Base-by-base conservation (phyloP, 202 grass and related monocot genomes). In the Panicum hallii region DNA sequence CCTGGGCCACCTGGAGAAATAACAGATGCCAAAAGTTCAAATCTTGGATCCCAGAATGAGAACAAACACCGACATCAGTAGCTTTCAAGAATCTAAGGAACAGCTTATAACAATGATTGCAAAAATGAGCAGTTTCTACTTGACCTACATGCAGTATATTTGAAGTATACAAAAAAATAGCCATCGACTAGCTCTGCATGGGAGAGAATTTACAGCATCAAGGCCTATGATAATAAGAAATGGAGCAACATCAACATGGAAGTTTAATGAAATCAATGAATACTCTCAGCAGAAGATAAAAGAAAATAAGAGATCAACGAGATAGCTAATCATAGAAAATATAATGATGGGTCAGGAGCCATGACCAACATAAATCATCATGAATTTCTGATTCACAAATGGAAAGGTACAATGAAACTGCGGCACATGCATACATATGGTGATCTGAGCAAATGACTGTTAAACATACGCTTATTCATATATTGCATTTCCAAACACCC, bases 1-100 rank as follows among this genome's bases (percentile, higher is more conserved):
- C 93, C 79, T 89, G 88, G 32, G 86, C 90, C 5, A 95, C 93
- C 90, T 95, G 88, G 26, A 78, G 42, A 75, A 90, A 46, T 3
- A 2, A 65, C 57, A 74, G 47, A 84, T 17, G 68, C n/a, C 42
- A 73, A 9, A 60, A 42, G 36, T 76, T 19, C 7, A 49, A 36
- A 64, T 66, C 26, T 64, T 8, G 65, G 17, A 19, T 70, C 60
- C 15, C 1, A 62, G 60, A 76, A 58, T 20, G 63, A 91, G 22
- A 53, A 80, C 3, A 79, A 68, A 83, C 53, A 10, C 1, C 16
- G 45, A 17, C 28, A 75, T 11, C 45, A 64, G 43, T 41, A 83
- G 36, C 3, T 87, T 49, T 11, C 20, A 40, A 30, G 6, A 48
- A 9, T 40, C 12, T 77, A 78, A 78, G 4, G 16, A 63, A 46